These are phyloP conservation scores for Dipteronia dyeriana DNA, from an alignment of 345 rosid species.

Conservation along the genomic window DNA sequence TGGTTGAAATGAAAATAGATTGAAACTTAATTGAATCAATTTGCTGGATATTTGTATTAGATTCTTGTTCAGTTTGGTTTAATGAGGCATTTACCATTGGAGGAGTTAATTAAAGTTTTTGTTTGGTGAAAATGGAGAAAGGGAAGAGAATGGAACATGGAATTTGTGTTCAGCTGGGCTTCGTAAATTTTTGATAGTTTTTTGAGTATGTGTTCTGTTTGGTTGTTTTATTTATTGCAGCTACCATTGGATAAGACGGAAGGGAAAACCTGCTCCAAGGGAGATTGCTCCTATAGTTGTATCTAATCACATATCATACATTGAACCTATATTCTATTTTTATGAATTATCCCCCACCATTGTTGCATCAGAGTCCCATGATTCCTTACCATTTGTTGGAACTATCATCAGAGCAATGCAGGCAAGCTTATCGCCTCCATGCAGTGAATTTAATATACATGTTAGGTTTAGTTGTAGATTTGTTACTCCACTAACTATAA, in stretches of 20 bases:
- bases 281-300: constrained; percentile 90
- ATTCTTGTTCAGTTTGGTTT: neutral
- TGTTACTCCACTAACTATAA: neutral
- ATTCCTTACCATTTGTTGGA: constrained; percentile 88
- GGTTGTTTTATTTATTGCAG: constrained; percentile 37
- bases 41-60: neutral
- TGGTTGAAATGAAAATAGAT: neutral
- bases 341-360: constrained; percentile 91
- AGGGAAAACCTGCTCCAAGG: constrained; percentile 88
- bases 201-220: constrained; percentile 2
- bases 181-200: neutral
- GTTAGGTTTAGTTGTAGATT: neutral
- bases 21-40: neutral
- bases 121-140: constrained; percentile 1
- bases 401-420: constrained; percentile 99
- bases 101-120: neutral
- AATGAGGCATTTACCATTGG: neutral
- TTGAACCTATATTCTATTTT: constrained; percentile 93
- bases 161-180: neutral
- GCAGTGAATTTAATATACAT: neutral
- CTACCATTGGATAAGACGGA: constrained; percentile 91
- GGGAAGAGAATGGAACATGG: neutral
- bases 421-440: constrained; percentile 34
- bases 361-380: constrained; percentile 93
- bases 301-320: constrained; percentile 88